Conservation (phyloP, 768 basidiomycete species). For the Lentinula aciculospora region DNA sequence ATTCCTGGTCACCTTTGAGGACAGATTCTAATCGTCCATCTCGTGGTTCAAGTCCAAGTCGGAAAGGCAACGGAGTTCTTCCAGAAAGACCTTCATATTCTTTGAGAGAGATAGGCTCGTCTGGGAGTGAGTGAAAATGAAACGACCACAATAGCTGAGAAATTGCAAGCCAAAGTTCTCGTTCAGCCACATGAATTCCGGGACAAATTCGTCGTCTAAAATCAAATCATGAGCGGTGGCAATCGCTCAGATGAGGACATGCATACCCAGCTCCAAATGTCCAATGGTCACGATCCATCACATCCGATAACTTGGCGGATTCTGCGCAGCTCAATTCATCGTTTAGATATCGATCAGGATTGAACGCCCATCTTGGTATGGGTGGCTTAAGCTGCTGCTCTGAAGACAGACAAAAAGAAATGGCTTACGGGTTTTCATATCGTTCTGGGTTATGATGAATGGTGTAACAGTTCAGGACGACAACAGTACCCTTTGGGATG, state of each 20-base stretch:
- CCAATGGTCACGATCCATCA: slow-evolving; percentile 29
- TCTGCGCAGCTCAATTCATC: slow-evolving; percentile 22
- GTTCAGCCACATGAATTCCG: slow-evolving; percentile 26
- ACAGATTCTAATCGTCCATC: slow-evolving; percentile 9
- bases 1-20: slow-evolving; percentile 4
- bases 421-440: slow-evolving; percentile 24
- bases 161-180: slow-evolving; percentile 28
- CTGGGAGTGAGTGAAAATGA: slow-evolving; percentile 20
- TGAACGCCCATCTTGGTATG: slow-evolving; percentile 16
- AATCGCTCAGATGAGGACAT: slow-evolving; percentile 6
- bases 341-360: slow-evolving; percentile 29
- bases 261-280: slow-evolving; percentile 30
- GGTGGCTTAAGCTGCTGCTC: not conserved
- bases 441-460: slow-evolving; percentile 20
- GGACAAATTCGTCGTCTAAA: slow-evolving; percentile 25
- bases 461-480: slow-evolving; percentile 24
- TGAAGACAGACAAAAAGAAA: not conserved
- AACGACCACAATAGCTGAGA: slow-evolving; percentile 30
- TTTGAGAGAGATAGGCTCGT: slow-evolving; percentile 25
- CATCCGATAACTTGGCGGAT: slow-evolving; percentile 23
- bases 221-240: not conserved
- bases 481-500: slow-evolving; percentile 21
- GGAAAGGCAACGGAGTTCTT: slow-evolving; percentile 25
- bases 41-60: slow-evolving; percentile 13
- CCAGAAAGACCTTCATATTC: slow-evolving; percentile 30